phyloP scores from a whole-genome alignment of 768 basidiomycete species.

The Suillus cothurnatus region DNA sequence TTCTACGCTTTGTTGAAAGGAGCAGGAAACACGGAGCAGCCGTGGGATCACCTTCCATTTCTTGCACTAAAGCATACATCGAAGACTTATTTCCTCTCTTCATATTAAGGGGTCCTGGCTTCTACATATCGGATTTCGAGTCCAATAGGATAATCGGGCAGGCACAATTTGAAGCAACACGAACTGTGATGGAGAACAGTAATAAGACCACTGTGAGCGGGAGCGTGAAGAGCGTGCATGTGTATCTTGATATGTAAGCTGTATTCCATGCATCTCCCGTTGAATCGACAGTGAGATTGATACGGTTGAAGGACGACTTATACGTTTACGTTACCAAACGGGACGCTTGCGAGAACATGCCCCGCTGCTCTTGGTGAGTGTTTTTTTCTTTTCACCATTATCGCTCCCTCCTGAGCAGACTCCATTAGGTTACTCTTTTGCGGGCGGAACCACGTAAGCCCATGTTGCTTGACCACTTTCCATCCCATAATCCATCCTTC shows the following conservation, averaged over 20 bases:
- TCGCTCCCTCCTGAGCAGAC: constrained; percentile 10
- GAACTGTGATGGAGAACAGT: constrained; percentile 57
- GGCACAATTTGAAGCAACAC: constrained; percentile 69
- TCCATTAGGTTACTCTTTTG: constrained; percentile 67
- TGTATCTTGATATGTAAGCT: constrained; percentile 67
- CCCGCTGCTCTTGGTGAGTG: constrained; percentile 74
- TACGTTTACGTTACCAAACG: constrained; percentile 64
- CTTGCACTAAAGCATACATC: not conserved
- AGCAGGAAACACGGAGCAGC: not conserved
- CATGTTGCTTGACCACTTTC: not conserved
- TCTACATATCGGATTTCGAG: constrained; percentile 72
- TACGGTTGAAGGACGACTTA: constrained; percentile 54
- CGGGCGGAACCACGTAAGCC: constrained; percentile 79
- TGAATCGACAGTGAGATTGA: not conserved
- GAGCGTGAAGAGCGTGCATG: constrained; percentile 68
- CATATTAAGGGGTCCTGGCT: constrained; percentile 66
- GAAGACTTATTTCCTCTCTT: constrained; percentile 3
- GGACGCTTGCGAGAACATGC: constrained; percentile 69
- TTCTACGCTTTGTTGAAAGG: not conserved
- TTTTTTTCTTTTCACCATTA: not conserved
- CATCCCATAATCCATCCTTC: constrained; percentile 5
- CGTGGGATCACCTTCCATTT: not conserved
- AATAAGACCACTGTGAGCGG: constrained; percentile 53
- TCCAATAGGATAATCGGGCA: constrained; percentile 75
- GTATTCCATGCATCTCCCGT: not conserved